Percentiles rank a stretch among this genome's conserved stretches.
These are phyloP conservation scores for Chalciporus chontae DNA, from an alignment of 768 basidiomycete genomes.

Conservation along the genomic window DNA sequence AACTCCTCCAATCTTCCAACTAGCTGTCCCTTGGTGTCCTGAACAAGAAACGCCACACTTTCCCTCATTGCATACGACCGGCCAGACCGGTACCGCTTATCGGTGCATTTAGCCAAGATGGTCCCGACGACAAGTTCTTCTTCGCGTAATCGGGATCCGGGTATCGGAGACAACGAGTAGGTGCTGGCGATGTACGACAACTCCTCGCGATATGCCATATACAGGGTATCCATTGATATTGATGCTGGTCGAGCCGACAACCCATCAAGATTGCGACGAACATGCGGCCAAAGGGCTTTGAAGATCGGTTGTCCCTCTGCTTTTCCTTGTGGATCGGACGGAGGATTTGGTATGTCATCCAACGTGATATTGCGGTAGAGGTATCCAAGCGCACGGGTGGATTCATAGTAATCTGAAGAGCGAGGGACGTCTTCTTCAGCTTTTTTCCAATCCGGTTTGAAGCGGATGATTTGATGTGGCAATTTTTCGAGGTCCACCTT, in stretches of 20 bases:
- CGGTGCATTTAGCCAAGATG: conserved; percentile 66
- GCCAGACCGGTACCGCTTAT: conserved; percentile 56
- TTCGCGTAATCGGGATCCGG: conserved; percentile 57
- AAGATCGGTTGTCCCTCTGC: conserved; percentile 33
- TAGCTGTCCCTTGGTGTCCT: conserved; percentile 41
- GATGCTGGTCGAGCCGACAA: neutral
- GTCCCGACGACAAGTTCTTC: conserved; percentile 74
- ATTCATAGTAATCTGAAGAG: conserved; percentile 66
- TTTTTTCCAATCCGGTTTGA: conserved; percentile 79
- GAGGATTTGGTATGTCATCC: conserved; percentile 29
- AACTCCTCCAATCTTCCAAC: conserved; percentile 29
- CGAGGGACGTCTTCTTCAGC: conserved; percentile 53
- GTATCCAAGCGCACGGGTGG: conserved; percentile 64
- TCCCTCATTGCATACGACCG: conserved; percentile 61
- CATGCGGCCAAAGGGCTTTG: conserved; percentile 16
- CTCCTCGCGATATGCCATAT: conserved; percentile 52
- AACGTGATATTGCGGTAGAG: conserved; percentile 64
- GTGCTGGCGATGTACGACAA: conserved; percentile 67
- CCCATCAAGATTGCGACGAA: conserved; percentile 18
- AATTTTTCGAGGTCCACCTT: conserved; percentile 53
- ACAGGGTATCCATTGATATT: conserved; percentile 16
- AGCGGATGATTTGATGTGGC: conserved; percentile 55
- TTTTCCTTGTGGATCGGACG: conserved; percentile 4
- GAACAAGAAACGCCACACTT: conserved; percentile 50
- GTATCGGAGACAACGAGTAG: conserved; percentile 58